Evolutionary conservation across 2,329 filamentous ascomycete genomes (phyloP).

Genomic region (Aspergillus sp.): DNA sequence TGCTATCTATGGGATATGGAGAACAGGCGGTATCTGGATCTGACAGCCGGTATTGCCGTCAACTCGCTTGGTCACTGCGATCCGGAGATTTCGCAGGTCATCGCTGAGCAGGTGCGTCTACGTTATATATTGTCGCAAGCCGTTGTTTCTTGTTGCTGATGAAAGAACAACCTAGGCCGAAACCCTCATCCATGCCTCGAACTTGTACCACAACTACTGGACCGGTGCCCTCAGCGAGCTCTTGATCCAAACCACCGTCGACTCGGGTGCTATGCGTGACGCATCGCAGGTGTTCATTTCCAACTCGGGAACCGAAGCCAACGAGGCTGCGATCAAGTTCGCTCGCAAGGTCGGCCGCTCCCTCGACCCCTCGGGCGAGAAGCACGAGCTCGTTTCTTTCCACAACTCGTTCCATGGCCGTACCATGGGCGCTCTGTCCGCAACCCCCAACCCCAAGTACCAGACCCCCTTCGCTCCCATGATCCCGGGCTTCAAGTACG

Average conservation of each 20-base stretch:
- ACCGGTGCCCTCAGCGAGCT: slow-evolving; percentile 81
- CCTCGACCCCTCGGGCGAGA: slow-evolving; percentile 61
- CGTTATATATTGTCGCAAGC: neutral
- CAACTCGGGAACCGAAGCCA: slow-evolving; percentile 95
- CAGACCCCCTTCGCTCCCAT: slow-evolving; percentile 92
- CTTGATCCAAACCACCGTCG: slow-evolving; percentile 71
- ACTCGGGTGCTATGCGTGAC: slow-evolving; percentile 74
- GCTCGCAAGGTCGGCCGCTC: slow-evolving; percentile 82
- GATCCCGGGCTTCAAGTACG: slow-evolving; percentile 87
- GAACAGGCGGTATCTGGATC: slow-evolving; percentile 82
- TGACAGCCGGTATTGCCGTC: slow-evolving; percentile 93
- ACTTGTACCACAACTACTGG: slow-evolving; percentile 96
- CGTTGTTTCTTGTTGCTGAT: slow-evolving; percentile 2
- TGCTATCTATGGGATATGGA: slow-evolving; percentile 87
- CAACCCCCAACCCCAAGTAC: slow-evolving; percentile 96
- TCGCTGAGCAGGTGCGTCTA: slow-evolving; percentile 63
- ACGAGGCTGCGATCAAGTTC: slow-evolving; percentile 97
- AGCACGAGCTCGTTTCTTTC: slow-evolving; percentile 86
- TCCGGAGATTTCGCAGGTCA: slow-evolving; percentile 63
- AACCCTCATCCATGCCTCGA: slow-evolving; percentile 83
- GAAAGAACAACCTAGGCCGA: slow-evolving; percentile 42
- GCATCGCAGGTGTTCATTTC: slow-evolving; percentile 80
- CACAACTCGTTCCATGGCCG: slow-evolving; percentile 89
- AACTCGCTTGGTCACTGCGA: slow-evolving; percentile 90
- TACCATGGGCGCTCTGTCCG: slow-evolving; percentile 91